Evolutionary conservation across 805 yeast species (phyloP).

Genomic region (Torulaspora indica): DNA sequence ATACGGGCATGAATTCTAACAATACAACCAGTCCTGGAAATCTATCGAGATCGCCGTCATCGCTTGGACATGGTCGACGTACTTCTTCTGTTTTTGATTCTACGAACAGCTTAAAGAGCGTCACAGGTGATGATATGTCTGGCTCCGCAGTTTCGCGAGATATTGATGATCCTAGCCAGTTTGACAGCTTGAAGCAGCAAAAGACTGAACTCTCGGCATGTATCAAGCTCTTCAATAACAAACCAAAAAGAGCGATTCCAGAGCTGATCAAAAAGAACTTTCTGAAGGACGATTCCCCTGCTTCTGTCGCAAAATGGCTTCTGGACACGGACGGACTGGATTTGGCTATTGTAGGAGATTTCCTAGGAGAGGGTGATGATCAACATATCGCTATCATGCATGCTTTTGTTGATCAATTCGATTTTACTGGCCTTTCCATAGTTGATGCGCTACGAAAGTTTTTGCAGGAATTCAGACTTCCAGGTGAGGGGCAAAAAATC

Average conservation of each 20-base stretch:
- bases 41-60: conserved; percentile 16
- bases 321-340: conserved; percentile 73
- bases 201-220: conserved; percentile 80
- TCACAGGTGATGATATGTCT: conserved; percentile 20
- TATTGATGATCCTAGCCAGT: conserved; percentile 72
- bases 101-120: conserved; percentile 10
- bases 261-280: conserved; percentile 60
- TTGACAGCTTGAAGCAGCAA: conserved; percentile 76
- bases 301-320: conserved; percentile 69
- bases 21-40: conserved; percentile 8
- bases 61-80: conserved; percentile 16
- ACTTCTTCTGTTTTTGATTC: conserved; percentile 10
- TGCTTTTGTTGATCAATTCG: conserved; percentile 84
- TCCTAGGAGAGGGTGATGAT: conserved; percentile 82
- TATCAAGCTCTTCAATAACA: conserved; percentile 71
- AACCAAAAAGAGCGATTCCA: conserved; percentile 75
- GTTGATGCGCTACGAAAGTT: conserved; percentile 82
- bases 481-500: conserved; percentile 97
- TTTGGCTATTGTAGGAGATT: conserved; percentile 83
- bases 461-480: conserved; percentile 84
- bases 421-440: conserved; percentile 62
- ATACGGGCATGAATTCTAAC: conserved; percentile 7
- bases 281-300: conserved; percentile 55
- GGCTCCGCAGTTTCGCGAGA: conserved; percentile 32
- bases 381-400: conserved; percentile 81